These are phyloP conservation scores for Tetrapisispora taiwanensis DNA, from an alignment of 805 yeast species.

Conservation along the genomic window DNA sequence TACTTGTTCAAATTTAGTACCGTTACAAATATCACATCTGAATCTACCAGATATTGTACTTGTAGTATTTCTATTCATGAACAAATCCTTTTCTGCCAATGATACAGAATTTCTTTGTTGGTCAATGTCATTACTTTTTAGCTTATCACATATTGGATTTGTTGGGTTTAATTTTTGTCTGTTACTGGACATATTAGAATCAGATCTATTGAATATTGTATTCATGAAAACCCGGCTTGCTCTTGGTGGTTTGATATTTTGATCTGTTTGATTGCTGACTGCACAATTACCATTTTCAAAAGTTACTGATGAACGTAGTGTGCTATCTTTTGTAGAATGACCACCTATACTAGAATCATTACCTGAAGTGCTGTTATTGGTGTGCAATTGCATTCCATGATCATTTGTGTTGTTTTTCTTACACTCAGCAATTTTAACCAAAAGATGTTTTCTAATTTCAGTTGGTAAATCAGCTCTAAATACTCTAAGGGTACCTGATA, in stretches of 20 bases:
- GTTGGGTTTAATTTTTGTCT: background rate
- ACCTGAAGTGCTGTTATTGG: background rate
- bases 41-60: background rate
- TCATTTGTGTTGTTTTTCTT: background rate
- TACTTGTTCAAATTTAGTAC: conserved; percentile 13
- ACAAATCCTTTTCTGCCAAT: background rate
- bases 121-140: background rate
- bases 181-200: background rate
- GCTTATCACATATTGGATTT: background rate
- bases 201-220: conserved; percentile 9
- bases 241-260: conserved; percentile 1
- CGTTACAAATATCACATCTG: conserved; percentile 22
- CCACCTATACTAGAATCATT: background rate
- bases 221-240: conserved; percentile 10
- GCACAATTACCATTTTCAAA: background rate
- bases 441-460: conserved; percentile 30
- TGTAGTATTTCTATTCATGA: background rate
- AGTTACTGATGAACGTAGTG: background rate
- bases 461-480: conserved; percentile 73
- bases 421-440: conserved; percentile 10
- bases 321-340: background rate
- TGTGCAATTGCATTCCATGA: background rate
- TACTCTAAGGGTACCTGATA: conserved; percentile 59
- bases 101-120: background rate
- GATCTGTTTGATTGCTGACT: background rate